These are phyloP conservation scores for Petasospora fabianii DNA, from an alignment of 1,139 yeast species.

Conservation along the genomic window DNA sequence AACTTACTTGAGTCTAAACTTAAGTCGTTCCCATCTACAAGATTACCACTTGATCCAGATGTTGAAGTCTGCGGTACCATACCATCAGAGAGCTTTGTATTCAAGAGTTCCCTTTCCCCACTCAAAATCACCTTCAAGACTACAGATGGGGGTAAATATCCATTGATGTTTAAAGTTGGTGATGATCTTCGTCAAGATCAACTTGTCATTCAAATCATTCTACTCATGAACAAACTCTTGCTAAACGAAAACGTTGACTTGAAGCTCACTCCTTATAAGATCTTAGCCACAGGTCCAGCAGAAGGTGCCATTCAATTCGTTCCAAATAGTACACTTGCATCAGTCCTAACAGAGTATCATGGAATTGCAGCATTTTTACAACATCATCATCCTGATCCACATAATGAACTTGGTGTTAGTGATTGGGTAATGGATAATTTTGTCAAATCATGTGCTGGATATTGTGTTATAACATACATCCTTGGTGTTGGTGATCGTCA, in stretches of 20 bases:
- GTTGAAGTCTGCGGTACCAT: constrained; percentile 65
- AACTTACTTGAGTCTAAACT: constrained; percentile 32
- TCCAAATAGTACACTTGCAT: constrained; percentile 87
- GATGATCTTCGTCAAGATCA: constrained; percentile 97
- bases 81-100: constrained; percentile 79
- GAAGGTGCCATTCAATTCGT: constrained; percentile 94
- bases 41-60: constrained; percentile 36
- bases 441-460: constrained; percentile 95
- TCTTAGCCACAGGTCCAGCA: constrained; percentile 83
- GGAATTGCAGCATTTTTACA: constrained; percentile 72
- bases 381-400: constrained; percentile 56
- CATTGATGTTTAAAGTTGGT: constrained; percentile 91
- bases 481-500: constrained; percentile 98
- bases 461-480: constrained; percentile 92
- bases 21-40: constrained; percentile 28
- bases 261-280: constrained; percentile 82
- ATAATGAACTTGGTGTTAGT: constrained; percentile 68
- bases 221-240: constrained; percentile 84
- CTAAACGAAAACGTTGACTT: constrained; percentile 89
- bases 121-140: constrained; percentile 77
- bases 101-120: constrained; percentile 88
- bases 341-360: constrained; percentile 67
- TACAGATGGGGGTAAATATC: constrained; percentile 53
- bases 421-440: constrained; percentile 86
- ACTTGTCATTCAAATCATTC: constrained; percentile 85